Percentiles rank a stretch among this genome's conserved stretches.
Conservation (phyloP, 1,139 yeast species). For the Lodderomyces oxycetoniae region DNA sequence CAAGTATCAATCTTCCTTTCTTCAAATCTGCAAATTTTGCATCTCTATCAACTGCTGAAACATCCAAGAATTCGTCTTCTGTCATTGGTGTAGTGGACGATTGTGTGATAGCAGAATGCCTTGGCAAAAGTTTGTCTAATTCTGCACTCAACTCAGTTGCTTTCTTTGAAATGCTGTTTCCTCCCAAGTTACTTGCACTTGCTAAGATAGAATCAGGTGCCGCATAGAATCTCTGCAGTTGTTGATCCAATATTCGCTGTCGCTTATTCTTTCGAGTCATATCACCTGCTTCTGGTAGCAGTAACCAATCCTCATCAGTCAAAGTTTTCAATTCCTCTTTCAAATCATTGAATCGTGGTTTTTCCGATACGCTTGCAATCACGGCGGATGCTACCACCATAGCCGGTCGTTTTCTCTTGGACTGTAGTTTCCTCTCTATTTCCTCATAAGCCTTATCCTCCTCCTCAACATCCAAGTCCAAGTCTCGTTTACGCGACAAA, state of each 20-base stretch:
- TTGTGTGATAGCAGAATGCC: neutral
- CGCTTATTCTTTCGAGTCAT: slow-evolving; percentile 77
- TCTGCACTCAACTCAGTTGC: slow-evolving; percentile 48
- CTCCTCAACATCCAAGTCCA: slow-evolving; percentile 68
- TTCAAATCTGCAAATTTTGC: slow-evolving; percentile 16
- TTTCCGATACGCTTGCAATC: slow-evolving; percentile 7
- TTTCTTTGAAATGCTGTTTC: slow-evolving; percentile 16
- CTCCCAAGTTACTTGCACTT: slow-evolving; percentile 7
- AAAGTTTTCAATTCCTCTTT: slow-evolving; percentile 59
- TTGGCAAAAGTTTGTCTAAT: slow-evolving; percentile 30
- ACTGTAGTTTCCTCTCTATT: slow-evolving; percentile 54
- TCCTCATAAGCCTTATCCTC: slow-evolving; percentile 68
- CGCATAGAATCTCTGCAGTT: slow-evolving; percentile 69
- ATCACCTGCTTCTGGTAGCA: slow-evolving; percentile 85
- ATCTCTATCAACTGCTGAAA: slow-evolving; percentile 12
- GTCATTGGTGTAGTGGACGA: neutral
- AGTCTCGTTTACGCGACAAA: slow-evolving; percentile 28
- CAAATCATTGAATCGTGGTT: slow-evolving; percentile 37
- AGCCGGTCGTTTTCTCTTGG: slow-evolving; percentile 21
- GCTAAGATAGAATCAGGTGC: slow-evolving; percentile 69
- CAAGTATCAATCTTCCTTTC: slow-evolving; percentile 55
- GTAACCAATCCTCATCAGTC: slow-evolving; percentile 72
- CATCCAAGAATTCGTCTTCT: neutral
- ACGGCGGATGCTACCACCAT: slow-evolving; percentile 1
- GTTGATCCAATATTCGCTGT: slow-evolving; percentile 56